Evolutionary conservation across 2,329 filamentous ascomycete genomes (phyloP).

Genomic region (Neofusicoccum cordaticola): DNA sequence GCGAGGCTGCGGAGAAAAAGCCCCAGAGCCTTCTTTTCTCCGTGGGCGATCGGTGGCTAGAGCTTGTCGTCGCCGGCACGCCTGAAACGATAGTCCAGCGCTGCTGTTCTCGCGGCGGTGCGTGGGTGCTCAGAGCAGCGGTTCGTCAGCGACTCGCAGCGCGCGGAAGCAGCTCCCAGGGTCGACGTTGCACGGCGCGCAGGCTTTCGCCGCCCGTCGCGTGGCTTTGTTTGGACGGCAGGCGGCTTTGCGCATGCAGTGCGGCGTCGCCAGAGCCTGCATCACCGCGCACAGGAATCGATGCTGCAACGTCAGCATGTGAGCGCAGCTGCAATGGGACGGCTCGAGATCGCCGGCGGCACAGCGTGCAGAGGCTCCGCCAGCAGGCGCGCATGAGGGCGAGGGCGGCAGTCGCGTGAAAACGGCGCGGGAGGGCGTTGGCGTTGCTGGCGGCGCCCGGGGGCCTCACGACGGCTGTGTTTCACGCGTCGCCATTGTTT

Average conservation of each 20-base stretch:
- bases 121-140: background rate
- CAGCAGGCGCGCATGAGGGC: too few relatives aligned
- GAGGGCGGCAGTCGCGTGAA: background rate
- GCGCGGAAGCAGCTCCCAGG: background rate
- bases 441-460: background rate
- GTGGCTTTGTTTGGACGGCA: conserved; percentile 10
- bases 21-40: background rate
- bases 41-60: conserved; percentile 5
- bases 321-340: background rate
- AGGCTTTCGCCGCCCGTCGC: background rate
- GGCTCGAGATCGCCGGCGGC: background rate
- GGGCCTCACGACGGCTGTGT: background rate
- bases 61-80: conserved; percentile 6
- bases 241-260: background rate
- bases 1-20: background rate
- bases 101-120: background rate
- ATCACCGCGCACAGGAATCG: background rate
- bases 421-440: background rate
- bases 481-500: background rate
- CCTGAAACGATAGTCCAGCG: conserved; percentile 13
- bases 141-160: conserved; percentile 4
- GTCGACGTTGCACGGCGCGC: conserved; percentile 4
- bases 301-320: conserved; percentile 3
- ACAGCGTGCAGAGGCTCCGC: too few relatives aligned
- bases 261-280: background rate